Base-by-base conservation (phyloP, 176 grass and related monocot species). In the Chloris gayana region DNA sequence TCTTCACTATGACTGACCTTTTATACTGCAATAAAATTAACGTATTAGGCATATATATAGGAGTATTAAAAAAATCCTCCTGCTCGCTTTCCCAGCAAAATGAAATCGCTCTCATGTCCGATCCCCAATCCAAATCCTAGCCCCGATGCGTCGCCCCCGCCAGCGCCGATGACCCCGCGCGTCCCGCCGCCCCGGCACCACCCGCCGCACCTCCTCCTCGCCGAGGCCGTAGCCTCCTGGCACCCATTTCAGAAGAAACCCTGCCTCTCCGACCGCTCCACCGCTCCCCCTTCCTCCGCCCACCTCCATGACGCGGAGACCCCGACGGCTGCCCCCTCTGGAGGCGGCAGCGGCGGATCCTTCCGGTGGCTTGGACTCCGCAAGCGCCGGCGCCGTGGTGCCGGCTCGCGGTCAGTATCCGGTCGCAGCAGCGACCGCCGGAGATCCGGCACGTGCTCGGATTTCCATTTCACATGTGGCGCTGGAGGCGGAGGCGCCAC, bases 391-490 rank as follows among this genome's bases (percentile, higher is more conserved):
- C 88, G 92, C 44, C 70, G 80, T 17, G 92, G 92, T 2, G 70
- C 83, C 25, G 89, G 74, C 7, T 94, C 89, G 38, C 88, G 86
- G 30, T 94, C 92, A 21, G 88, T 94, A 12, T 94, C 92, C 39
- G 92, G 89, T 4, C 92, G 92, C 72, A 91, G 92, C 86, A 91
- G 88, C 77, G 92, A 94, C 66, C 92, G 88, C 42, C 84, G 92
- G 47, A 79, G 88, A 70, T 89, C 88, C 64, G 92, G 88, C 25
- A 94, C 92, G n/a, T 94, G 92, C 89, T 94, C 92, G 19, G 89
- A 91, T 50, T 89, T 94, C 80, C 92, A 90, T 7, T 42, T 94
- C 26, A 86, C 89, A 2, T 79, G 88, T 54, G 92, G 88, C 3
- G 70, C 82, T 57, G 89, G 92, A 21, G 83, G 86, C 22, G 89